Percentiles rank a stretch among this genome's conserved stretches.
phyloP scores from a whole-genome alignment of 164 flowering plant species.

The Berberis thunbergii region DNA sequence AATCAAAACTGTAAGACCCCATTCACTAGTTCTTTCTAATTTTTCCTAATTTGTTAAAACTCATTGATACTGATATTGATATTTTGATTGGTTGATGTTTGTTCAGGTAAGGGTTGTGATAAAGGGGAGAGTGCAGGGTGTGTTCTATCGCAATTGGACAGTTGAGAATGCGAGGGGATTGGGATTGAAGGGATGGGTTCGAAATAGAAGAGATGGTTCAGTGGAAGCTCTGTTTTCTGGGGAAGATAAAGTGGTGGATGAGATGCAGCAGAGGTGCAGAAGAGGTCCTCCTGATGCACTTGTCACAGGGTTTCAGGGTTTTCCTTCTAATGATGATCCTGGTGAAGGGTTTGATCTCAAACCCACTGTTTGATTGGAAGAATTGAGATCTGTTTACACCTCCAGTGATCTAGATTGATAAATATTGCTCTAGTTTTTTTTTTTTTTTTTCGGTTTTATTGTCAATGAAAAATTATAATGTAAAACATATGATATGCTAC shows the following conservation, averaged over 20 bases:
- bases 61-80: not conserved
- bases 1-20: slow-evolving; percentile 17
- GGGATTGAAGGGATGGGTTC: slow-evolving; percentile 43
- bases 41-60: not conserved
- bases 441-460: not conserved
- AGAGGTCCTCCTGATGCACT: slow-evolving; percentile 68
- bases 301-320: slow-evolving; percentile 59
- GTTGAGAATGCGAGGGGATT: slow-evolving; percentile 61
- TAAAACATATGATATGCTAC: not conserved
- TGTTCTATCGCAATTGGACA: slow-evolving; percentile 85
- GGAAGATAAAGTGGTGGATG: slow-evolving; percentile 44
- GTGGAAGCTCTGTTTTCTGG: slow-evolving; percentile 78
- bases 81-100: not conserved
- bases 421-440: not conserved
- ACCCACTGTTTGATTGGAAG: slow-evolving; percentile 43
- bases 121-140: slow-evolving; percentile 86
- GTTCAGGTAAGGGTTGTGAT: slow-evolving; percentile 64
- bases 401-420: too few relatives aligned
- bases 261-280: slow-evolving; percentile 76
- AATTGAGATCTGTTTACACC: not conserved
- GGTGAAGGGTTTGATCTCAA: slow-evolving; percentile 50
- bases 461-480: not conserved
- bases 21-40: not conserved
- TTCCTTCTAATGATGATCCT: slow-evolving; percentile 61
- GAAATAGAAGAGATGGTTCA: slow-evolving; percentile 35